Evolutionary conservation across 805 yeast species (phyloP).

Genomic region (Starmerella bombi): DNA sequence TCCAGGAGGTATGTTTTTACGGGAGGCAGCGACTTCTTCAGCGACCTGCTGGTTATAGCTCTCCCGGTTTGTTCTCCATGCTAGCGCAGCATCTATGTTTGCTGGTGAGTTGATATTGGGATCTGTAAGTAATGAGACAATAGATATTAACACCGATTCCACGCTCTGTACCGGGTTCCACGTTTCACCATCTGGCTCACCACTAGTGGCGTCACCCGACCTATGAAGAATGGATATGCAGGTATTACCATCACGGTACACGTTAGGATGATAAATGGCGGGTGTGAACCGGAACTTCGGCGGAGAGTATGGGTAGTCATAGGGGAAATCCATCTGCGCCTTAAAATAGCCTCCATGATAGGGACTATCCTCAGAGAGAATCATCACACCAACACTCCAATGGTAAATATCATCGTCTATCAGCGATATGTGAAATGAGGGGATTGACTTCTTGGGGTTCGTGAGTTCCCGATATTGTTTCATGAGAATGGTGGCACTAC

Average conservation of each 20-base stretch:
- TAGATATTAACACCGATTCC: conserved; percentile 77
- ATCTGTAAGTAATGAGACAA: conserved; percentile 80
- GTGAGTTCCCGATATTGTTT: conserved; percentile 90
- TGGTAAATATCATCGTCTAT: conserved; percentile 49
- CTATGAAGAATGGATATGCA: conserved; percentile 89
- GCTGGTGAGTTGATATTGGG: conserved; percentile 93
- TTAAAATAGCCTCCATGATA: conserved; percentile 89
- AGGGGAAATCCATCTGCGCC: conserved; percentile 88
- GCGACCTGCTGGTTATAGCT: conserved; percentile 62
- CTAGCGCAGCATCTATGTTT: conserved; percentile 88
- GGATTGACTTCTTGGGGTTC: conserved; percentile 74
- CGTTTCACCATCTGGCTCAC: conserved; percentile 85
- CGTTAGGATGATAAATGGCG: conserved; percentile 88
- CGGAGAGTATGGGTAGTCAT: conserved; percentile 82
- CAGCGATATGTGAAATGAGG: conserved; percentile 48
- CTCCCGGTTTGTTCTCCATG: conserved; percentile 69
- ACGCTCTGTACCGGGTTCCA: conserved; percentile 72
- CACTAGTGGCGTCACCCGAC: conserved; percentile 79
- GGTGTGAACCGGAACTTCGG: conserved; percentile 89
- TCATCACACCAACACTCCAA: conserved; percentile 88
- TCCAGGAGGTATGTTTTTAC: conserved; percentile 75
- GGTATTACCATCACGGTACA: conserved; percentile 81
- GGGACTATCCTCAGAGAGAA: conserved; percentile 72
- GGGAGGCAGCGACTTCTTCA: conserved; percentile 58
- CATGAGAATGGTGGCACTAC: conserved; percentile 71